phyloP scores from a whole-genome alignment of 305 asterid species.

The Coffea humblotiana region DNA sequence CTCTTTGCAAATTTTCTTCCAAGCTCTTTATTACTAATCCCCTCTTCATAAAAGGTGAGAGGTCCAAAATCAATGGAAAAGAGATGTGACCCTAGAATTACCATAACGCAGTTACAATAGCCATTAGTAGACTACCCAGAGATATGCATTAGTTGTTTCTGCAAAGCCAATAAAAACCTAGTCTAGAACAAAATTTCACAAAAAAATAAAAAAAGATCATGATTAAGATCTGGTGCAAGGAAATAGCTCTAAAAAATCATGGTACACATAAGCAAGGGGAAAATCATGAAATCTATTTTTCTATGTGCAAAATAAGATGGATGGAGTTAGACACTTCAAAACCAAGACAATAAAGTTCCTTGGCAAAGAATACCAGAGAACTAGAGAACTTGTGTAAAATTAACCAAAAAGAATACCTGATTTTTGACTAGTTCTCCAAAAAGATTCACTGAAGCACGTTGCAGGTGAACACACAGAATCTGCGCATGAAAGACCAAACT shows the following conservation, averaged over 20 bases:
- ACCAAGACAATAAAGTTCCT: neutral
- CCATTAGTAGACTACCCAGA: neutral
- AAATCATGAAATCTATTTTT: neutral
- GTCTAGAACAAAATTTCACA: neutral
- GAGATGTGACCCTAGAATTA: slow-evolving; percentile 68
- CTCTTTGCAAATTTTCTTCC: slow-evolving; percentile 31
- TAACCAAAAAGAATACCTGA: slow-evolving; percentile 45
- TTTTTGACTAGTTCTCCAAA: slow-evolving; percentile 73
- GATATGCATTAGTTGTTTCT: neutral
- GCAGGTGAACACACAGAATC: slow-evolving; percentile 90
- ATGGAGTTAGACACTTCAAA: neutral
- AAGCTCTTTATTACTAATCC: slow-evolving; percentile 46
- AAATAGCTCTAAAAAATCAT: neutral
- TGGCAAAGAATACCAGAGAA: neutral
- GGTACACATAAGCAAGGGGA: neutral
- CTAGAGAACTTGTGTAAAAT: neutral
- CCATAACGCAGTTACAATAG: neutral
- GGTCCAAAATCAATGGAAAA: slow-evolving; percentile 65
- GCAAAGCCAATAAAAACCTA: slow-evolving; percentile 2
- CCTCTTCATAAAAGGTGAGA: slow-evolving; percentile 51
- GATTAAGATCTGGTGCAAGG: neutral
- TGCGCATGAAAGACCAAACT: slow-evolving; percentile 39
- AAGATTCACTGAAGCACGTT: slow-evolving; percentile 77
- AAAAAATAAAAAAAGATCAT: neutral
- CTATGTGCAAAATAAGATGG: neutral